Base-by-base conservation (phyloP, 768 basidiomycete genomes). In the Kwoniella sp. region DNA sequence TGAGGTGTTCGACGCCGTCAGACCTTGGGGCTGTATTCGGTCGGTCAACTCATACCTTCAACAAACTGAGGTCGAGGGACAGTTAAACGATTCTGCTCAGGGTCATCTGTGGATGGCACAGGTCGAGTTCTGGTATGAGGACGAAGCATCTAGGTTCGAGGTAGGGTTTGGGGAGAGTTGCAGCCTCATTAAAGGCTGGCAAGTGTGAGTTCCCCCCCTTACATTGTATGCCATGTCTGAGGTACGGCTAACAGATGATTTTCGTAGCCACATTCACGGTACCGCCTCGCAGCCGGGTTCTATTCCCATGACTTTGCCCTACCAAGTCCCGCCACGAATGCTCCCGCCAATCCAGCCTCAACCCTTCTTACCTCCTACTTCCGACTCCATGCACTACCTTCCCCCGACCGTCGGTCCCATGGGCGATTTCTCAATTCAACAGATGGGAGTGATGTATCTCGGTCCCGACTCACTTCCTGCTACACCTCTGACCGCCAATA, bases 121-220 rank as follows among this genome's bases (percentile, higher is more conserved):
- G 30, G 69, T 68, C 21, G 67, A 71, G 49, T 76, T 76, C 52
- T 76, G 74, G 74, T 64, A 64, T 51, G 74, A 76, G 36, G 69
- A 69, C n/a, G 74, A 76, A 40, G 74, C 74, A 21, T 55, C 40
- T 33, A 53, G 55, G 0, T 76, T 76, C 50, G 71, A 72, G 21
- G 22, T 44, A 15, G 73, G 73, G 7, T 72, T 70, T 52, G 73
- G 73, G 5, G 30, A 60, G 36, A 60, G 54, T 17, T 69, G 64
- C 2, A 60, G 64, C 44, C 44, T 65, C 6, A 26, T 76, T 15
- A 73, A 72, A 33, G 74, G 71, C 13, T 76, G 69, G 69, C 68
- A 76, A 59, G 50, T 76, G 74, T 76, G 62, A 69, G 74, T 21
- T 33, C 37, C 24, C 2, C 22, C 50, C 22, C n/a, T n/a, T n/a